Percentiles rank a stretch among this genome's conserved stretches.
These are phyloP conservation scores for Colletotrichum spaethianum DNA, from an alignment of 2,329 filamentous ascomycete species.

Conservation along the genomic window DNA sequence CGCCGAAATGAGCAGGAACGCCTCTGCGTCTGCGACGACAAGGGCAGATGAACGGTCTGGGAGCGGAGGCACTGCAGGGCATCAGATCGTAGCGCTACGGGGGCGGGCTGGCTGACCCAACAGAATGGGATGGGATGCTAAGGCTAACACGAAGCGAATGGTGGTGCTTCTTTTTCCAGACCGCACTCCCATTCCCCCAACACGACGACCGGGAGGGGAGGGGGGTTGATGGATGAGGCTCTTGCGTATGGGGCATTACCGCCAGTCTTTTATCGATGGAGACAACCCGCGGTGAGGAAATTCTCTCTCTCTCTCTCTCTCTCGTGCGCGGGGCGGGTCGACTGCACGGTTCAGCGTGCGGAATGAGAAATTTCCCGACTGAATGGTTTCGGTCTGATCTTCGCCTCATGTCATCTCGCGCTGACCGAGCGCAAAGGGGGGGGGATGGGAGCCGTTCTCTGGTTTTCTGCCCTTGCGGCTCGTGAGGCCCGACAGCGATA, in stretches of 20 bases:
- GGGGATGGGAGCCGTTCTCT: not conserved
- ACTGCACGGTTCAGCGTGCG: constrained; percentile 3
- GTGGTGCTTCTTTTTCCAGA: not conserved
- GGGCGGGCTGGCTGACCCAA: not conserved
- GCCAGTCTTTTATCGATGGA: not conserved
- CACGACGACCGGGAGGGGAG: not conserved
- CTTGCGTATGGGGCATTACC: not conserved
- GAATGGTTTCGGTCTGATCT: constrained; percentile 37
- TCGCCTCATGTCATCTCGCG: constrained; percentile 34
- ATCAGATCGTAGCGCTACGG: not conserved
- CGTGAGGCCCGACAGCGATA: constrained; percentile 18
- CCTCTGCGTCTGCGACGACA: not conserved
- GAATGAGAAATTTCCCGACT: constrained; percentile 9
- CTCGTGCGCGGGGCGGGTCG: too few species aligned
- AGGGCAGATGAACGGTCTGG: not conserved
- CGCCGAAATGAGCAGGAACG: constrained; percentile 32
- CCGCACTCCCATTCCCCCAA: not conserved
- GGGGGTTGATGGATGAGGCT: constrained; percentile 6
- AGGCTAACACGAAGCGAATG: not conserved
- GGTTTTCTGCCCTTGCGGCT: not conserved
- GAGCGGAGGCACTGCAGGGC: not conserved
- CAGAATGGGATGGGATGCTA: not conserved
- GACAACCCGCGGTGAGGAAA: not conserved
- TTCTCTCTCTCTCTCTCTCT: too few species aligned
- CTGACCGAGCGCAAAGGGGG: constrained; percentile 10